These are phyloP conservation scores for Bipolaris sorokiniana DNA, from an alignment of 2,329 filamentous ascomycete species.

Conservation along the genomic window DNA sequence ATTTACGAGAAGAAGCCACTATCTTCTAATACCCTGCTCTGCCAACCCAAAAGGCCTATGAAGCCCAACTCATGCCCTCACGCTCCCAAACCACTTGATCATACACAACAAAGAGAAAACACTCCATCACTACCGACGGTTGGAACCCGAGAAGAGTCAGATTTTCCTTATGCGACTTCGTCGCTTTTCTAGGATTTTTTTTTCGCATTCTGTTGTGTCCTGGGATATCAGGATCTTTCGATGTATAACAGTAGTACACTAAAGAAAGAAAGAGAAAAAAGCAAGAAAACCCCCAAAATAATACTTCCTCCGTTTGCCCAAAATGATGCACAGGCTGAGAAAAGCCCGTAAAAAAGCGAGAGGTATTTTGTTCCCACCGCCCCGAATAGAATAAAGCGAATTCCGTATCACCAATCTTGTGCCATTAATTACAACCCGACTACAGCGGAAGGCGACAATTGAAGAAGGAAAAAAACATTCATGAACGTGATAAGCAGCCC, in stretches of 20 bases:
- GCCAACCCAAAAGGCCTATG: not conserved
- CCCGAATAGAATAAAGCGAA: slow-evolving; percentile 30
- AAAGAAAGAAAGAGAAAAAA: slow-evolving; percentile 5
- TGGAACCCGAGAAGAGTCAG: slow-evolving; percentile 1
- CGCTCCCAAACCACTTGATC: not conserved
- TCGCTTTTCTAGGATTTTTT: slow-evolving; percentile 33
- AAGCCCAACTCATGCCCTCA: not conserved
- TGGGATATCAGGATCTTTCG: slow-evolving; percentile 27
- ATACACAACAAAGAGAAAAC: not conserved
- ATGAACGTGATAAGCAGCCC: slow-evolving; percentile 31
- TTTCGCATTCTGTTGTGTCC: slow-evolving; percentile 34
- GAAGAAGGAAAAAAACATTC: slow-evolving; percentile 26
- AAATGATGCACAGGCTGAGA: slow-evolving; percentile 31
- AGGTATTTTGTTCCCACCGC: slow-evolving; percentile 32
- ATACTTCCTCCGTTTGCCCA: slow-evolving; percentile 19
- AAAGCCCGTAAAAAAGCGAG: slow-evolving; percentile 24
- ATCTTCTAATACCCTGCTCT: too few relatives aligned
- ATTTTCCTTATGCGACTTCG: slow-evolving; percentile 24
- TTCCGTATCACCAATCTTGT: slow-evolving; percentile 40
- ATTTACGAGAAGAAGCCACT: not conserved
- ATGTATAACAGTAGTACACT: slow-evolving; percentile 33
- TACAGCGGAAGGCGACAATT: slow-evolving; percentile 35
- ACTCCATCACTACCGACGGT: not conserved
- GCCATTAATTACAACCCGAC: slow-evolving; percentile 50
- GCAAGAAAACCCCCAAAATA: slow-evolving; percentile 1